Evolutionary conservation across 1,139 yeast genomes (phyloP), one percentile per base, ranked within the genome.

Genomic region (Barnettozyma hawaiiensis): DNA sequence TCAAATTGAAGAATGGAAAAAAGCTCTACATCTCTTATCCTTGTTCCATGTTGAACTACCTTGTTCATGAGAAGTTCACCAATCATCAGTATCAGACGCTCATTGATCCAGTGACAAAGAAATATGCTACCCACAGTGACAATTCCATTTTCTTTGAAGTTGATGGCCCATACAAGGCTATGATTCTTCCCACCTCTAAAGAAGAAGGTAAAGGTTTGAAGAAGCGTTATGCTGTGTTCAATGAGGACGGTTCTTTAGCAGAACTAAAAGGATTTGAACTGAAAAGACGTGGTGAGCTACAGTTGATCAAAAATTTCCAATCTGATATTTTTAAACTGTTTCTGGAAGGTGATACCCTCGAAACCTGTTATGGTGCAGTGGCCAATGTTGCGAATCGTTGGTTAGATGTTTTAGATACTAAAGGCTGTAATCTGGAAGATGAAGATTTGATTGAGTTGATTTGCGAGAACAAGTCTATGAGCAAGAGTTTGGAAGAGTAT

Each of bases 111-210:
- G 71, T 70, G 2, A 74, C 70, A 10, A 75, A 78, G 61, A 77
- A 76, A 51, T 92, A 90, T 62, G 78, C 81, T 42, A 84, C 90
- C 0, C 76, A 75, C 44, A 81, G 94, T 18, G 98, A 94, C 58
- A 94, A 94, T 62, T 85, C 97, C 18, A 94, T 94, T 62, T 92
- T 92, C 64, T 94, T 94, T 56, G 99, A 94, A 63, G 96, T 94
- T 21, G 99, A 94, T 69, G 99, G 99, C 11, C 99, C 99, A 1
- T 94, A 94, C 63, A 85, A 81, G 56, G 98, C 98, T 0, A 94
- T 94, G 98, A 77, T 94, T 47, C 71, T 94, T 45, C 99, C 99
- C 9, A 89, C 98, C 0, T 92, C 98, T 0, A 87, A 87, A 53
- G 98, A 94, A 62, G 98, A 92, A 69, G 97, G 96, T 39, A 90